A percentile compares a stretch with the other conserved stretches of the same genome.
These are phyloP conservation scores for Plasmopara muralis DNA, from an alignment of 352 stramenopile species.

Conservation along the genomic window DNA sequence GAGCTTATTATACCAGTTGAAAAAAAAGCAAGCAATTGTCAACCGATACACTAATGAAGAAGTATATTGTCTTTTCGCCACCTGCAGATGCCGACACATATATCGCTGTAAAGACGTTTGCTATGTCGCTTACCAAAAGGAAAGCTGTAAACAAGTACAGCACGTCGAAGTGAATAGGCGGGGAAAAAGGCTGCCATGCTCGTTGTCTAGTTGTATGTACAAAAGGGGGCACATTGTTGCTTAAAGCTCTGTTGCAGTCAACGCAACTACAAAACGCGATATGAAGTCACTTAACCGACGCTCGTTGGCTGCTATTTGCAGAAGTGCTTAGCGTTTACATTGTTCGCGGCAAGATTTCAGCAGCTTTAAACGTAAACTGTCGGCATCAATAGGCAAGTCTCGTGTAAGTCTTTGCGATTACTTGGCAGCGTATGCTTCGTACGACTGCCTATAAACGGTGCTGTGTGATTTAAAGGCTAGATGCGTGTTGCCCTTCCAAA, in stretches of 20 bases:
- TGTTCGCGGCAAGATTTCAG: not conserved
- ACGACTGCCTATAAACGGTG: not conserved
- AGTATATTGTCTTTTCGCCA: not conserved
- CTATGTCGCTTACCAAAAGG: constrained; percentile 10
- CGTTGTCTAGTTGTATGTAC: constrained; percentile 11
- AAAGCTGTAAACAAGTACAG: constrained; percentile 5
- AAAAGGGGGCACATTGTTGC: not conserved
- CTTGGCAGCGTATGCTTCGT: not conserved
- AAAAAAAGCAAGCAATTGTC: too few species aligned
- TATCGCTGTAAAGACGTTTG: constrained; percentile 8
- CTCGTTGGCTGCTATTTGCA: not conserved
- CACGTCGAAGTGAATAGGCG: constrained; percentile 19
- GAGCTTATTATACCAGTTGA: too few species aligned
- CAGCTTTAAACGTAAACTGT: not conserved
- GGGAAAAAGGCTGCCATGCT: constrained; percentile 4
- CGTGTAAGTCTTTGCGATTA: not conserved
- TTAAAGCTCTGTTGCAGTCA: not conserved
- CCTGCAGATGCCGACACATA: constrained; percentile 13
- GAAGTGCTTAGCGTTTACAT: not conserved
- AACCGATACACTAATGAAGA: not conserved
- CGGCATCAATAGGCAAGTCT: not conserved
- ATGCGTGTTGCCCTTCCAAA: constrained; percentile 3
- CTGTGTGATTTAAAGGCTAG: constrained; percentile 5
- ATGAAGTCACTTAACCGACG: too few species aligned
- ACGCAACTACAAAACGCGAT: not conserved